These are phyloP conservation scores for Candida sp. DNA, from an alignment of 1,139 yeast species.

Conservation along the genomic window DNA sequence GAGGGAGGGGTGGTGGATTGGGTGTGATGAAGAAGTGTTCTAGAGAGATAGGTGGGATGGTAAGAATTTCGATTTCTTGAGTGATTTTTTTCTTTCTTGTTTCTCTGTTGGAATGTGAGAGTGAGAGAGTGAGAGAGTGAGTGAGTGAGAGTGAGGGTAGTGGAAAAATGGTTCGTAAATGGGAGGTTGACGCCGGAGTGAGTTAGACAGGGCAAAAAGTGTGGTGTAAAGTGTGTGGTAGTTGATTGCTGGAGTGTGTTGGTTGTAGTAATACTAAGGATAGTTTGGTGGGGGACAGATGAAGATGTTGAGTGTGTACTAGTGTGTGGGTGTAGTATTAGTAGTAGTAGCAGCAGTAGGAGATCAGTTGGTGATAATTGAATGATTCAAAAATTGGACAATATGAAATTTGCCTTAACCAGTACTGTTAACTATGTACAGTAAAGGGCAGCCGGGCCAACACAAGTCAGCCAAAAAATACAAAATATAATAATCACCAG, in stretches of 20 bases:
- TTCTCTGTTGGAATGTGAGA: background rate
- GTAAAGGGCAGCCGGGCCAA: background rate
- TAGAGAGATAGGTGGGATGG: background rate
- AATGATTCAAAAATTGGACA: background rate
- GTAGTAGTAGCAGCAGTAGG: too few species aligned
- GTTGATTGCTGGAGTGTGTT: too few species aligned
- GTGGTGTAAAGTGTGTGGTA: background rate
- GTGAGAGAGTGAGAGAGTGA: background rate
- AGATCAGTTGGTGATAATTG: background rate
- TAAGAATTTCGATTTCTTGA: conserved; percentile 1
- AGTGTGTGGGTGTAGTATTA: too few species aligned
- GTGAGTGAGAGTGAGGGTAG: background rate
- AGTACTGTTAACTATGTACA: background rate
- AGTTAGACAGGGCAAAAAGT: background rate
- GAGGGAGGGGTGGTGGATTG: too few species aligned
- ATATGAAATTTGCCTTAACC: background rate
- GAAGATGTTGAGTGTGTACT: too few species aligned
- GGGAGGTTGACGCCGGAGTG: background rate
- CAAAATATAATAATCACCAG: too few species aligned
- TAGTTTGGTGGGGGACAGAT: background rate
- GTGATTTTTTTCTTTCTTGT: conserved; percentile 2
- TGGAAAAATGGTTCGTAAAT: conserved; percentile 1
- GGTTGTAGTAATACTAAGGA: background rate
- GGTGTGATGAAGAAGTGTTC: too few species aligned
- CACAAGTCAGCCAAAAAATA: too few species aligned